phyloP scores from a whole-genome alignment of 345 rosid genomes.

The Brassica nigra region DNA sequence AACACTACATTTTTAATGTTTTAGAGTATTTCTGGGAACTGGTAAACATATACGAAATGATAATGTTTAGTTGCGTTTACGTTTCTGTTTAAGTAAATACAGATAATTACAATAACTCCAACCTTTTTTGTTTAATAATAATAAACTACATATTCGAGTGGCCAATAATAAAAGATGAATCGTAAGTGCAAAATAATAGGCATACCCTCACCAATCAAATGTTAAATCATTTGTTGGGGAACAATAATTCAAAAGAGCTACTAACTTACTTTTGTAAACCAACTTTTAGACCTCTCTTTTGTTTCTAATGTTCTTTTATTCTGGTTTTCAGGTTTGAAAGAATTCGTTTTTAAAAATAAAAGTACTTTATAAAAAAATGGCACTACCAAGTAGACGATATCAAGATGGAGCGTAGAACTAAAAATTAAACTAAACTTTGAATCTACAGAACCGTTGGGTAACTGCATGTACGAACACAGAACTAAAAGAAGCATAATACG shows the following conservation, averaged over 20 bases:
- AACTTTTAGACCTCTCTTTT: constrained; percentile 46
- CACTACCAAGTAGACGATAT: background rate
- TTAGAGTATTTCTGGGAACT: background rate
- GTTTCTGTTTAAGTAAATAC: background rate
- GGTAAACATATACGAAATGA: background rate
- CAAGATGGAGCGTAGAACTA: constrained; percentile 13
- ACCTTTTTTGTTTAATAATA: background rate
- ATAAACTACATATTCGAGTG: constrained; percentile 23
- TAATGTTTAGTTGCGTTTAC: background rate
- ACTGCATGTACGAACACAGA: background rate
- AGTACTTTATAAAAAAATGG: background rate
- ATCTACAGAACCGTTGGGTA: constrained; percentile 13
- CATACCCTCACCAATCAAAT: constrained; percentile 39
- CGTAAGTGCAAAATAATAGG: constrained; percentile 37
- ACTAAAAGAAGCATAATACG: background rate
- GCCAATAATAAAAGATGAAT: constrained; percentile 28
- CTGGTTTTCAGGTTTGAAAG: background rate
- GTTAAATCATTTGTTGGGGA: constrained; percentile 33
- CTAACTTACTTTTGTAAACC: constrained; percentile 36
- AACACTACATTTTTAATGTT: background rate
- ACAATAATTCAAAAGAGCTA: constrained; percentile 42
- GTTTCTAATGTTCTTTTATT: constrained; percentile 27
- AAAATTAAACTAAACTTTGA: background rate
- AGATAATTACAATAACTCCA: background rate
- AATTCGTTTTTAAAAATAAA: background rate